These are phyloP conservation scores for Tephrocybe sp. DNA, from an alignment of 768 basidiomycete genomes.

Conservation along the genomic window DNA sequence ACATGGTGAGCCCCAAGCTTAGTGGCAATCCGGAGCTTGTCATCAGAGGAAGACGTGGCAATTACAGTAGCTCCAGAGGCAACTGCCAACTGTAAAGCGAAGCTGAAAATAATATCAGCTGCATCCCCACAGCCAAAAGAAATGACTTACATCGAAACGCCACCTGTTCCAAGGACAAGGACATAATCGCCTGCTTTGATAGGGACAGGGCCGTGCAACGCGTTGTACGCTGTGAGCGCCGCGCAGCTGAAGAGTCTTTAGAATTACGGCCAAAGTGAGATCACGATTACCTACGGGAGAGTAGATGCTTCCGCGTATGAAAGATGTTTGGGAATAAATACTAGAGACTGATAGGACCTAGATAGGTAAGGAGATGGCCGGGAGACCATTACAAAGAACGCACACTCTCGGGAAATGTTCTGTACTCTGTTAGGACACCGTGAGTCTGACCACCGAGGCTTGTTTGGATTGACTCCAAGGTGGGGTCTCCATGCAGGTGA, in stretches of 20 bases:
- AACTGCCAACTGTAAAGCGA: conserved; percentile 58
- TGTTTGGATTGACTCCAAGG: conserved; percentile 27
- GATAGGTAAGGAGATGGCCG: not conserved
- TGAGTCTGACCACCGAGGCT: conserved; percentile 45
- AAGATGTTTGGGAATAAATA: conserved; percentile 53
- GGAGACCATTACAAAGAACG: not conserved
- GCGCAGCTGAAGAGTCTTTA: conserved; percentile 38
- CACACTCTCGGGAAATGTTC: conserved; percentile 45
- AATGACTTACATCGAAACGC: conserved; percentile 45
- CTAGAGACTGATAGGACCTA: conserved; percentile 36
- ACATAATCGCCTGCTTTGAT: conserved; percentile 59
- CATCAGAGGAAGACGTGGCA: conserved; percentile 63
- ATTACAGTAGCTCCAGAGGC: conserved; percentile 64
- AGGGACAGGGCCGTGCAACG: conserved; percentile 44
- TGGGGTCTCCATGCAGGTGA: conserved; percentile 43
- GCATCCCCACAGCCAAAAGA: not conserved
- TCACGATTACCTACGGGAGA: conserved; percentile 39
- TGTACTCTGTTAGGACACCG: conserved; percentile 55
- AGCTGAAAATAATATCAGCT: conserved; percentile 27
- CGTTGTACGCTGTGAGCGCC: conserved; percentile 64
- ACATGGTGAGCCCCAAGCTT: conserved; percentile 50
- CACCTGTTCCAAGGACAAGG: conserved; percentile 54
- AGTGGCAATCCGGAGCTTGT: conserved; percentile 51
- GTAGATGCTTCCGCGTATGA: conserved; percentile 65
- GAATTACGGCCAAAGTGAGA: not conserved